Percentiles rank a stretch among this genome's conserved stretches.
These are phyloP conservation scores for Chaetomium tenue DNA, from an alignment of 495 filamentous ascomycete species.

Conservation along the genomic window DNA sequence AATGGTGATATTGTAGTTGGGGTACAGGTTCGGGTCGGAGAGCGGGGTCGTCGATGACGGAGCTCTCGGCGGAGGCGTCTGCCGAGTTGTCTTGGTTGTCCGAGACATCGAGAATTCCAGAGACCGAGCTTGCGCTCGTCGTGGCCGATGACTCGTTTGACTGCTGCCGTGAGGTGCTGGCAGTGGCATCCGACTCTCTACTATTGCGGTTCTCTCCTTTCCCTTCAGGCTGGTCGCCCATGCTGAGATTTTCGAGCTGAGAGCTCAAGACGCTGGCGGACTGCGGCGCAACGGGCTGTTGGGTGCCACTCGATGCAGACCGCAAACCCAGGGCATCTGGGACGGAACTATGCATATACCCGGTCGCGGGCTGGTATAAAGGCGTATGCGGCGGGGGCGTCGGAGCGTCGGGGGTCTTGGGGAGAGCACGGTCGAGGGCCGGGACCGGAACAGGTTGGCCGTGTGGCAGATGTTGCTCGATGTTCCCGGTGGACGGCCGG, in stretches of 20 bases:
- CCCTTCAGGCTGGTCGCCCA: slow-evolving; percentile 33
- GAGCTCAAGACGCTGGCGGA: slow-evolving; percentile 21
- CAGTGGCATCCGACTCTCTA: slow-evolving; percentile 49
- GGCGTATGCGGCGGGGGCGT: slow-evolving; percentile 43
- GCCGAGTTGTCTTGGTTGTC: slow-evolving; percentile 42
- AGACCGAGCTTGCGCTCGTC: slow-evolving; percentile 52
- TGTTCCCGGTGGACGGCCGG: slow-evolving; percentile 43
- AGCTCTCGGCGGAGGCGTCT: slow-evolving; percentile 45
- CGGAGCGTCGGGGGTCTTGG: slow-evolving; percentile 39
- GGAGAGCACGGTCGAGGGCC: slow-evolving; percentile 34
- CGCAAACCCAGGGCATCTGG: slow-evolving; percentile 15
- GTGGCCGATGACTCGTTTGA: slow-evolving; percentile 48
- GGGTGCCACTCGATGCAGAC: slow-evolving; percentile 9
- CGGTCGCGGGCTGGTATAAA: slow-evolving; percentile 25
- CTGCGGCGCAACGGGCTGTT: slow-evolving; percentile 21
- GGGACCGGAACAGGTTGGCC: slow-evolving; percentile 16
- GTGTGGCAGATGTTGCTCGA: slow-evolving; percentile 35
- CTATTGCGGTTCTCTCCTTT: slow-evolving; percentile 46
- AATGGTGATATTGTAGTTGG: slow-evolving; percentile 57
- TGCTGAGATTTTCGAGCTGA: slow-evolving; percentile 38
- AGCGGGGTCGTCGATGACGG: slow-evolving; percentile 40
- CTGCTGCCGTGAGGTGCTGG: slow-evolving; percentile 46
- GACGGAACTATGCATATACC: slow-evolving; percentile 5
- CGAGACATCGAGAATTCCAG: slow-evolving; percentile 44
- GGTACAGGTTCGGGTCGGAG: slow-evolving; percentile 45